A percentile compares a stretch with the other conserved stretches of the same genome.
phyloP scores from a whole-genome alignment of 805 yeast genomes.

The Nakazawaea anatomiae region DNA sequence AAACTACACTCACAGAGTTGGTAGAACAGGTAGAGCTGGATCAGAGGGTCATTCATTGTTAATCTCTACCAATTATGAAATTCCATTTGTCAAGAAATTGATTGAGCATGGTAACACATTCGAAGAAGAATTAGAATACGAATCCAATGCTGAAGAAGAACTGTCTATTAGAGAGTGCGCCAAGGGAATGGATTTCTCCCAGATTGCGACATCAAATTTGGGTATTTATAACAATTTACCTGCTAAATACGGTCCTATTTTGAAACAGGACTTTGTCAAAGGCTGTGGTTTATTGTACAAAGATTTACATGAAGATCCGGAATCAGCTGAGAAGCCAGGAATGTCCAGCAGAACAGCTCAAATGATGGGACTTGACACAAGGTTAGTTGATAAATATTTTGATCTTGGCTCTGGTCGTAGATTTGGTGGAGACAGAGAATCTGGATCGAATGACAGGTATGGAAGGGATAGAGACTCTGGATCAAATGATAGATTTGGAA shows the following conservation, averaged over 20 bases:
- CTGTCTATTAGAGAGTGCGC: conserved; percentile 21
- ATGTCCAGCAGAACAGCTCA: conserved; percentile 17
- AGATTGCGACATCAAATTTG: conserved; percentile 23
- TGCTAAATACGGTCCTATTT: conserved; percentile 8
- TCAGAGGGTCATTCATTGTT: conserved; percentile 65
- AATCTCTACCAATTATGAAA: conserved; percentile 52
- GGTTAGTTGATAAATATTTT: conserved; percentile 21
- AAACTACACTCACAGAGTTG: conserved; percentile 89
- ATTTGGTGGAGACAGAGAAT: conserved; percentile 5
- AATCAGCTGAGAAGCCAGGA: conserved; percentile 11
- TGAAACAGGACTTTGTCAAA: conserved; percentile 6
- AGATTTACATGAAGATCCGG: conserved; percentile 11
- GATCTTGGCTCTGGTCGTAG: conserved; percentile 14
- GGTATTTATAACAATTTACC: conserved; percentile 12
- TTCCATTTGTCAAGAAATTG: conserved; percentile 46
- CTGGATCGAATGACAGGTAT: conserved; percentile 1
- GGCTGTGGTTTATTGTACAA: conserved; percentile 12
- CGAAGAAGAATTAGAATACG: conserved; percentile 33
- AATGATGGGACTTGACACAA: conserved; percentile 21
- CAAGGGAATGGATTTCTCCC: conserved; percentile 27
- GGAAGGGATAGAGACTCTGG: conserved; percentile 14
- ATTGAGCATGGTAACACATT: conserved; percentile 51
- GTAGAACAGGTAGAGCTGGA: conserved; percentile 95
- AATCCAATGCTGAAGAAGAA: conserved; percentile 28
- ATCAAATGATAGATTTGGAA: neutral